These are phyloP conservation scores for Pseudogymnoascus sp. DNA, from an alignment of 2,329 filamentous ascomycete species.

Conservation along the genomic window DNA sequence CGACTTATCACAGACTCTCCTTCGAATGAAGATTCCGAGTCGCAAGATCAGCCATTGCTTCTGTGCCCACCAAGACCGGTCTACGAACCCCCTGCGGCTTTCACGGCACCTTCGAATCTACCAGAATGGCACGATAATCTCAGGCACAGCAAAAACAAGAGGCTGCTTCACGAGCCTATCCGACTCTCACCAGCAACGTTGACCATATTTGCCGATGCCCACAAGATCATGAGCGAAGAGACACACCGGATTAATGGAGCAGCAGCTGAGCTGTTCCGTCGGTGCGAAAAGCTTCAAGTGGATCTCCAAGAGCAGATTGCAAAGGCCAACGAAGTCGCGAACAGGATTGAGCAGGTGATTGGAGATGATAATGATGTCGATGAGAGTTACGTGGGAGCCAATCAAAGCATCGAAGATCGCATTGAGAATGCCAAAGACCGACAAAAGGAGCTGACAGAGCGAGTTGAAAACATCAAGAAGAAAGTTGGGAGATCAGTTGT, in stretches of 20 bases:
- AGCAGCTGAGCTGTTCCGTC: slow-evolving; percentile 65
- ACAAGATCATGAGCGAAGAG: slow-evolving; percentile 63
- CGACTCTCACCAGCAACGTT: slow-evolving; percentile 64
- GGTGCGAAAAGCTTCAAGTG: slow-evolving; percentile 59
- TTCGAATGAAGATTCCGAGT: slow-evolving; percentile 35
- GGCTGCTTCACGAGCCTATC: slow-evolving; percentile 59
- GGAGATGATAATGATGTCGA: slow-evolving; percentile 48
- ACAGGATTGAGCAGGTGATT: slow-evolving; percentile 59
- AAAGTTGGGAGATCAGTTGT: slow-evolving; percentile 38
- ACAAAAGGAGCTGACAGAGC: slow-evolving; percentile 49
- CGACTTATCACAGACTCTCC: slow-evolving; percentile 39
- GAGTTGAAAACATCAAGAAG: slow-evolving; percentile 52
- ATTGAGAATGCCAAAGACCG: slow-evolving; percentile 47
- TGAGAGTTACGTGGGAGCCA: slow-evolving; percentile 43
- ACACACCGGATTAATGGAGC: slow-evolving; percentile 61
- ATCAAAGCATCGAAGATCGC: slow-evolving; percentile 52
- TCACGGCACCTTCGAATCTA: slow-evolving; percentile 51
- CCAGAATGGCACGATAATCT: slow-evolving; percentile 49
- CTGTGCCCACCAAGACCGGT: slow-evolving; percentile 58
- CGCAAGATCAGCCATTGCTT: slow-evolving; percentile 41
- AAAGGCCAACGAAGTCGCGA: slow-evolving; percentile 58
- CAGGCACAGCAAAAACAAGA: slow-evolving; percentile 53
- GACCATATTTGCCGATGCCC: slow-evolving; percentile 63
- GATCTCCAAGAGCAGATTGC: slow-evolving; percentile 62
- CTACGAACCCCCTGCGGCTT: slow-evolving; percentile 55